A percentile compares a stretch with the other conserved stretches of the same genome.
Conservation (phyloP, 768 basidiomycete species). For the Nidularia sp. region DNA sequence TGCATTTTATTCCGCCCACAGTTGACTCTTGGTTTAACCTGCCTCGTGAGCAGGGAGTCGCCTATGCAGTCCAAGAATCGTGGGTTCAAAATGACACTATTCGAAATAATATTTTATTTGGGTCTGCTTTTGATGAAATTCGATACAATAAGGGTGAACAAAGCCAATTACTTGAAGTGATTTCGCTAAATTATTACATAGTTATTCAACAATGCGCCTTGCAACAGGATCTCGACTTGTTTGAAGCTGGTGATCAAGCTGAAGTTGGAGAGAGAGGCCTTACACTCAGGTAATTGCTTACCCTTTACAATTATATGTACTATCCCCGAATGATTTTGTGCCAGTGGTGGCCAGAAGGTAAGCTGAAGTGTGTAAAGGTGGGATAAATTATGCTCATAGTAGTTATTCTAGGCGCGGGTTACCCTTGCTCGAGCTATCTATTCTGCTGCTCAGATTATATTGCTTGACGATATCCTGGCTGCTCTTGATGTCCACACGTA, state of each 20-base stretch:
- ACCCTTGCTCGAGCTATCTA: conserved; percentile 44
- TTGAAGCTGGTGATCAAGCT: conserved; percentile 64
- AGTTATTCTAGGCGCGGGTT: conserved; percentile 31
- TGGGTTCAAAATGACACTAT: conserved; percentile 86
- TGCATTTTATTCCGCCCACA: conserved; percentile 54
- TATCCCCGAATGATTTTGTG: neutral
- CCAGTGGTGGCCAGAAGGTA: neutral
- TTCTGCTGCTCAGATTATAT: conserved; percentile 50
- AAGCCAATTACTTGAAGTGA: neutral
- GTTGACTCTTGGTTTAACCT: conserved; percentile 65
- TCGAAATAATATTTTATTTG: conserved; percentile 80
- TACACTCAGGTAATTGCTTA: conserved; percentile 31
- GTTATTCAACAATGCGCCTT: conserved; percentile 73
- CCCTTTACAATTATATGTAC: neutral
- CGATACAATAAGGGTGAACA: conserved; percentile 58
- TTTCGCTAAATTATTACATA: conserved; percentile 1
- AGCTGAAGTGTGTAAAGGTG: conserved; percentile 26
- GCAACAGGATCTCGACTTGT: conserved; percentile 65
- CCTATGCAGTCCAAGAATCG: conserved; percentile 80
- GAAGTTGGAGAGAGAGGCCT: conserved; percentile 73
- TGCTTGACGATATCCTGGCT: conserved; percentile 74
- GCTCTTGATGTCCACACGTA: conserved; percentile 44
- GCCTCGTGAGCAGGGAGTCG: conserved; percentile 64
- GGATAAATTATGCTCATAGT: conserved; percentile 19
- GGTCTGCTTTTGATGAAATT: conserved; percentile 68